Conservation (phyloP, 768 basidiomycete species). For the Obba rivulosa region DNA sequence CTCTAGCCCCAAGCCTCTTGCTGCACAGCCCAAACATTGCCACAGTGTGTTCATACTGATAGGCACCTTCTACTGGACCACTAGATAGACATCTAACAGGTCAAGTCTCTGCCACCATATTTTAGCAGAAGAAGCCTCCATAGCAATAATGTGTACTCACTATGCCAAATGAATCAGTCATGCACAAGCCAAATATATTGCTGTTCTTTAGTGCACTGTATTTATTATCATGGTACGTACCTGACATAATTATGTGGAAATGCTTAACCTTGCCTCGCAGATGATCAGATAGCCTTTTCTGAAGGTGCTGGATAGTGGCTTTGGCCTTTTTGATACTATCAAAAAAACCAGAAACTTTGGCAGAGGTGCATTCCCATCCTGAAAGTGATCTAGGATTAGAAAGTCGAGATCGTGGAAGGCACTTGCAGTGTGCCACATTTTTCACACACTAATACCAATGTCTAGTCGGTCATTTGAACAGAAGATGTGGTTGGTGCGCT, state of each 20-base stretch:
- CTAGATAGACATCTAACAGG: slow-evolving; percentile 25
- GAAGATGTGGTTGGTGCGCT: slow-evolving; percentile 8
- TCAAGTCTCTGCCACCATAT: slow-evolving; percentile 38
- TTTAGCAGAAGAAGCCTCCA: too few species aligned
- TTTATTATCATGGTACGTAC: slow-evolving; percentile 13
- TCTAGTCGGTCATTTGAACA: slow-evolving; percentile 30
- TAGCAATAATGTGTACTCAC: too few species aligned
- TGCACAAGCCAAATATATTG: slow-evolving; percentile 22
- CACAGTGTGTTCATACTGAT: slow-evolving; percentile 23
- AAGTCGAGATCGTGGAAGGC: slow-evolving; percentile 16
- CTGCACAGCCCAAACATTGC: slow-evolving; percentile 31
- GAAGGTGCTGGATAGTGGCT: slow-evolving; percentile 4
- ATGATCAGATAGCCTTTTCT: neutral
- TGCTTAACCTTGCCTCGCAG: slow-evolving; percentile 16
- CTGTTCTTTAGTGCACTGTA: slow-evolving; percentile 10
- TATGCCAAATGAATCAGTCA: slow-evolving; percentile 32
- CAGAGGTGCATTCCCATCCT: neutral
- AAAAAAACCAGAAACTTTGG: slow-evolving; percentile 21
- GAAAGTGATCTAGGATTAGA: slow-evolving; percentile 9
- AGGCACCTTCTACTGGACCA: slow-evolving; percentile 29
- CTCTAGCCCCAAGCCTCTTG: slow-evolving; percentile 4
- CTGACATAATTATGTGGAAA: slow-evolving; percentile 25
- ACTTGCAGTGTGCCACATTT: slow-evolving; percentile 14
- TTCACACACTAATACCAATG: slow-evolving; percentile 22
- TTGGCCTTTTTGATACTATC: slow-evolving; percentile 15